Conservation (phyloP, 768 basidiomycete genomes). For the Gautieria morchelliformis region DNA sequence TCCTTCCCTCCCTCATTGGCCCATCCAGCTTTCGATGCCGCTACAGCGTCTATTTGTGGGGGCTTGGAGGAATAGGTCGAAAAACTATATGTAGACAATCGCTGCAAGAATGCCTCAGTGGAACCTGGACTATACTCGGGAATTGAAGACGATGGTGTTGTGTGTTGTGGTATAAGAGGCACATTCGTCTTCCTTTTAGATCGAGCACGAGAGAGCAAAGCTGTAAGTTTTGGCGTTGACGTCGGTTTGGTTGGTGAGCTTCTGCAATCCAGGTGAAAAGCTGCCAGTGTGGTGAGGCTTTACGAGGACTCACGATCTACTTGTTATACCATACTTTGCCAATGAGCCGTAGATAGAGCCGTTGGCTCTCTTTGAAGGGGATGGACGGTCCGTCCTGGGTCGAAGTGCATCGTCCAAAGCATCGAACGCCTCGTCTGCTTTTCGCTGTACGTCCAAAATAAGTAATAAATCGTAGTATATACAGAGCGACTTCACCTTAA, state of each 20-base stretch:
- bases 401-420: conserved; percentile 55
- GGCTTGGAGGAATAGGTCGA: conserved; percentile 78
- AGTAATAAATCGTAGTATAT: not conserved
- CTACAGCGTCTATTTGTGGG: conserved; percentile 60
- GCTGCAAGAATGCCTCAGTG: conserved; percentile 57
- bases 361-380: conserved; percentile 43
- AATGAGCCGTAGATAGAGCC: conserved; percentile 69
- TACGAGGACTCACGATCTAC: conserved; percentile 28
- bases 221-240: conserved; percentile 32
- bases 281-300: not conserved
- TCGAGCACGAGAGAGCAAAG: conserved; percentile 57
- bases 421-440: conserved; percentile 74
- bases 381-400: conserved; percentile 17
- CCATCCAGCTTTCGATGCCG: conserved; percentile 79
- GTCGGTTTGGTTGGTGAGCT: conserved; percentile 11
- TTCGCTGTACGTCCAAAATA: conserved; percentile 38
- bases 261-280: not conserved
- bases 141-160: not conserved
- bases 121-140: conserved; percentile 68
- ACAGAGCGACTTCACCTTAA: not conserved
- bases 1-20: conserved; percentile 70
- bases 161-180: conserved; percentile 17
- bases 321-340: conserved; percentile 64
- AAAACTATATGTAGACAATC: conserved; percentile 70
- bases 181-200: conserved; percentile 3